These are phyloP conservation scores for Mycena venus DNA, from an alignment of 768 basidiomycete genomes.

Conservation along the genomic window DNA sequence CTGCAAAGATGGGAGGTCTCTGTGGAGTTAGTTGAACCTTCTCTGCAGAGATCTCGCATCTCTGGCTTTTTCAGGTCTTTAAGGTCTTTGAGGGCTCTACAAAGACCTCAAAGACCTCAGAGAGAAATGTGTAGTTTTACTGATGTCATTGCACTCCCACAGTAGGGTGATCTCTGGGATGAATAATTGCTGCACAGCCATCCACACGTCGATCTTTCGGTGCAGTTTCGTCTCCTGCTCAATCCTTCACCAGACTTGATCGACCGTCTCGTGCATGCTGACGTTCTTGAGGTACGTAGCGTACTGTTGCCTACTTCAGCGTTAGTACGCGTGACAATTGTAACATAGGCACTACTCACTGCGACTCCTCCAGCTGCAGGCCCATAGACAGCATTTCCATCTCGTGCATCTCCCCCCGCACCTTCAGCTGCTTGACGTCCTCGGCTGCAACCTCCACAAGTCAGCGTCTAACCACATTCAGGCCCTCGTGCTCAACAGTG, in stretches of 20 bases:
- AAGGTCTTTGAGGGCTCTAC: no score
- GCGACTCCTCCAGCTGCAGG: neutral
- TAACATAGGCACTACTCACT: neutral
- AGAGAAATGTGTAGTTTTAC: no score
- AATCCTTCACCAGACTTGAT: neutral
- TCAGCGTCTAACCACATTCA: neutral
- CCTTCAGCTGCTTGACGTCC: neutral
- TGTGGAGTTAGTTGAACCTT: no score
- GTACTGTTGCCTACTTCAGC: neutral
- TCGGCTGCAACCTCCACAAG: neutral
- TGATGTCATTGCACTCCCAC: neutral
- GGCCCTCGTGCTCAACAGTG: neutral
- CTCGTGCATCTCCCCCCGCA: constrained; percentile 2
- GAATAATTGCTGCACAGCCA: constrained; percentile 2
- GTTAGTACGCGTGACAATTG: no score
- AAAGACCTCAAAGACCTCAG: no score
- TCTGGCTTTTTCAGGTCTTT: no score
- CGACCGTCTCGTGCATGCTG: neutral
- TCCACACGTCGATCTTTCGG: constrained; percentile 1
- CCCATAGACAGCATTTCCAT: constrained; percentile 1
- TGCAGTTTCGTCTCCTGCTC: constrained; percentile 7
- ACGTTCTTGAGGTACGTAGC: neutral
- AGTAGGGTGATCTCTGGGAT: neutral
- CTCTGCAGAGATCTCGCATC: no score
- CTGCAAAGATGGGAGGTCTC: no score